Evolutionary conservation across 116 monocot genomes (phyloP), one percentile per base, ranked within the genome.

Genomic region (Phalaenopsis hybrid): DNA sequence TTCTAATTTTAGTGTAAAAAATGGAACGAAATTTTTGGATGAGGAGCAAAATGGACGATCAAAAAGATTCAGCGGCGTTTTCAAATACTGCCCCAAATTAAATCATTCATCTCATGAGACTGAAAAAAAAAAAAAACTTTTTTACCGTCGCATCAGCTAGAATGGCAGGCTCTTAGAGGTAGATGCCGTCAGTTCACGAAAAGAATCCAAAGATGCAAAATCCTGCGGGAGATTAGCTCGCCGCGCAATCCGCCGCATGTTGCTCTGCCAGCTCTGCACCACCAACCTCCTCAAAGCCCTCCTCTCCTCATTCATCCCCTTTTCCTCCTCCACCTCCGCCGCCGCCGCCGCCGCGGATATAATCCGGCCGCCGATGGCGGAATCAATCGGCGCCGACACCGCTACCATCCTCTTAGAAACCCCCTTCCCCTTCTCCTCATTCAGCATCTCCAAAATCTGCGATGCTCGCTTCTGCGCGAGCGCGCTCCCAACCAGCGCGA

Each of bases 101-200:
- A 28, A 28, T 0, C 28, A 28, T 28, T 28, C 28, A 28, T 28
- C 28, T 28, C 28, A 28, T 28, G 28, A 28, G 0, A 28, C 28
- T 28, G 28, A 28, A 28, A 28, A 45, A 45, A 45, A 45, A 45
- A 45, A 45, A 45, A 45, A 45, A n/a, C 21, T 61, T 5, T 51
- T 52, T 52, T 52, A 52, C 52, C 52, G 10, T 13, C 13, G 52
- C 12, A 12, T 11, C 75, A 11, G 11, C 34, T 68, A 92, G 85
- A 96, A 92, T 2, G 94, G 92, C 63, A 96, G 81, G 87, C 96
- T 96, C 81, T 92, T 92, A 74, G 92, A 92, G 5, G 89, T 86
- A 8, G 90, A 83, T 5, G 61, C 21, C 45, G 86, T 44, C 70
- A 92, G 87, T 44, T 85, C 81, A 15, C 37, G 63, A 34, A 92